Base-by-base conservation (phyloP, 1,139 yeast species). In the Groenewaldozyma auringiensis region DNA sequence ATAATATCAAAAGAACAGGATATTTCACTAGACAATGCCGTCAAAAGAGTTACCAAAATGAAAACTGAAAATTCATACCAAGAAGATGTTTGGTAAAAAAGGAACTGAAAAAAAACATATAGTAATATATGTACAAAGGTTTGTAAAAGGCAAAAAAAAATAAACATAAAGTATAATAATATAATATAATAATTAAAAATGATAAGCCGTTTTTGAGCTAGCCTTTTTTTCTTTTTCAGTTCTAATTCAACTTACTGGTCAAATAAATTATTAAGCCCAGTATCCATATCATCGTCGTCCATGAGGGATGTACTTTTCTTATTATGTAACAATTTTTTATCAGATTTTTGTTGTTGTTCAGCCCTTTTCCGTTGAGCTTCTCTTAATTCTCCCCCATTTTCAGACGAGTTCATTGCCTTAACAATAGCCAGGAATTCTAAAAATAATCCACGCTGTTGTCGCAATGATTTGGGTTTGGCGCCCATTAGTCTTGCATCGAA, bases 81-180 rank as follows among this genome's bases (percentile, higher is more conserved):
- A 70, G 98, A 92, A 70, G 98, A 92, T 73, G 96, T 92, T 21
- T 92, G 98, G 97, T 89, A 69, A 52, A 27, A 25, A 25, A 25
- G 29, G 29, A 25, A 25, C 29, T 25, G 11, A 43, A 14, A 31
- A 16, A 29, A 18, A n/a, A n/a, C 4, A 37, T 36, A 16, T 40
- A 16, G 8, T 37, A 8, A 9, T 16, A 43, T 37, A 32, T 32
- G 34, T 31, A 32, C 27, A 42, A 36, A 39, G 20, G 14, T 29
- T 21, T 21, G 33, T 41, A 35, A 25, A 25, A 25, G 11, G 11
- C 29, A 11, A 25, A 11, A 25, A 25, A 25, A 25, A 25, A 8
- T 25, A 25, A 25, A 8, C 29, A 25, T 25, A 25, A 8, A 25
- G 11, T 11, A 25, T n/a, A n/a, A n/a, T n/a, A n/a, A n/a, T 37